Conservation (phyloP, 345 rosid species). For the Turnera subulata region DNA sequence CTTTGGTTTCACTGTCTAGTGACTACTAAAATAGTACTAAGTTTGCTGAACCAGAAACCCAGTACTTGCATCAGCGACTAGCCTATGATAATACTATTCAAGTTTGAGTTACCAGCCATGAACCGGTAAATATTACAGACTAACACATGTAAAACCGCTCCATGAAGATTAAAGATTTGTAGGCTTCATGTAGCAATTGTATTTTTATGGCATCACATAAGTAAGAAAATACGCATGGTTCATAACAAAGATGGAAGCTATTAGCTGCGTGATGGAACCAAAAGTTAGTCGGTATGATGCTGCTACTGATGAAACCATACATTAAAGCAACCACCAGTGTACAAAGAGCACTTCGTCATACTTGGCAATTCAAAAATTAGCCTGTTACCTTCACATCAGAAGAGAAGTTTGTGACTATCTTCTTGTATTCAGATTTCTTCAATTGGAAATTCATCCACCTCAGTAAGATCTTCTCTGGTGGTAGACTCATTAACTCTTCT, state of each 20-base stretch:
- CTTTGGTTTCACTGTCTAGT: too few relatives aligned
- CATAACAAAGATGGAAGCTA: not conserved
- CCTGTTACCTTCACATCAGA: slow-evolving; percentile 84
- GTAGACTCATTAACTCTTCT: slow-evolving; percentile 97
- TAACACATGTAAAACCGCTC: too few relatives aligned
- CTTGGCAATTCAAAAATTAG: not conserved
- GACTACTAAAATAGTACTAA: too few relatives aligned
- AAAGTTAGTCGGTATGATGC: not conserved
- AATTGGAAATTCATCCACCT: slow-evolving; percentile 99
- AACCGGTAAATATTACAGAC: too few relatives aligned
- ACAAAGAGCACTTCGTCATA: not conserved
- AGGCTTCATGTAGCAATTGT: too few relatives aligned
- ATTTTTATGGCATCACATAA: too few relatives aligned
- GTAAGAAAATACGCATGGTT: too few relatives aligned
- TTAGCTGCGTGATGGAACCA: not conserved
- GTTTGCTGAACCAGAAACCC: too few relatives aligned
- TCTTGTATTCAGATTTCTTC: slow-evolving; percentile 73
- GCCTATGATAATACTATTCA: too few relatives aligned
- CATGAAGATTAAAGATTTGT: too few relatives aligned
- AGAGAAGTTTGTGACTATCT: slow-evolving; percentile 80
- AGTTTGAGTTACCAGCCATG: too few relatives aligned
- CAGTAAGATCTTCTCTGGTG: slow-evolving; percentile 92
- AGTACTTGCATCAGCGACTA: too few relatives aligned
- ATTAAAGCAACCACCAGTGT: not conserved
- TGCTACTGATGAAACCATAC: not conserved